Base-by-base conservation (phyloP, 768 basidiomycete species). In the Tephrocybe sp. region DNA sequence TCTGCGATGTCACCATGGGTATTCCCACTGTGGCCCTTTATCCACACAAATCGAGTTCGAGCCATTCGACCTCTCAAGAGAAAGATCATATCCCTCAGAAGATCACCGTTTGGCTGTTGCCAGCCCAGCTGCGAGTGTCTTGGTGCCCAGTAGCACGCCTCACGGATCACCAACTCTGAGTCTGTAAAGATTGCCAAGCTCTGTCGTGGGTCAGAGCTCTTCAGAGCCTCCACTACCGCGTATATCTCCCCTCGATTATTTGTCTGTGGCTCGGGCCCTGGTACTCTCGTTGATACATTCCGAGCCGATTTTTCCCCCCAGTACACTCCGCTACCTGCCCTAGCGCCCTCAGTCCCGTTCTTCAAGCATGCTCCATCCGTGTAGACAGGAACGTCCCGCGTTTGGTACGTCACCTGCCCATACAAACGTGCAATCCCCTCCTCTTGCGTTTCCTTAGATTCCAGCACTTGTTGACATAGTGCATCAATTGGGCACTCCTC, bases 121-220 rank as follows among this genome's bases (percentile, higher is more conserved):
- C 65, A 58, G 9, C 50, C 42, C 0, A 67, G 66, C 7, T 67
- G 60, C n/a, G 71, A 27, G 24, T 57, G 49, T 39, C 64, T 64
- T 0, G 71, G 68, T 16, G 66, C 55, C 7, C 71, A 64, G 34
- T 74, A 67, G 25, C 63, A 65, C 1, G 69, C 73, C 13, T 66
- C 66, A 15, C 60, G 59, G 49, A 71, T 41, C 2, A 41, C 40
- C 18, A 75, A 16, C 13, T 46, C 45, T 18, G 45, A 46, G 23
- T 46, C 45, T 13, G 33, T 36, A 13, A 24, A 15, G 4, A 46
- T 46, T 11, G 5, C 6, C 12, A 46, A 15, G 22, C 12, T 46
- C 6, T 22, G 4, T 25, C 31, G 10, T 10, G 45, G 33, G 12
- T 37, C 45, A 46, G 45, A 6, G 12, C 7, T 12, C 29, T 30